phyloP scores from a whole-genome alignment of 176 grass and related monocot species.

The Musa schizocarpa region DNA sequence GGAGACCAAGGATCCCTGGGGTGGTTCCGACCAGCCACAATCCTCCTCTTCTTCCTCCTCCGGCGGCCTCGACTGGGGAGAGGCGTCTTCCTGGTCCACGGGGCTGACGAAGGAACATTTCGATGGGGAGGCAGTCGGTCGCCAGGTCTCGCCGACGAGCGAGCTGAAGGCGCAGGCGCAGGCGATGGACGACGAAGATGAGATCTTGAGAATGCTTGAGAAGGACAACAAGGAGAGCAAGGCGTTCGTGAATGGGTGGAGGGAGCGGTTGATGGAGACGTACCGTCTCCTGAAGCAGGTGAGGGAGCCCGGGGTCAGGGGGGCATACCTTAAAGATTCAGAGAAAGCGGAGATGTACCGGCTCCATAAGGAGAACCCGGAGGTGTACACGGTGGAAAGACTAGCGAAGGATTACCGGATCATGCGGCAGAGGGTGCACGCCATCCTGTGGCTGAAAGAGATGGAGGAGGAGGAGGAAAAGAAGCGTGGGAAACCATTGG shows the following conservation, averaged over 20 bases:
- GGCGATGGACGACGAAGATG: slow-evolving; percentile 58
- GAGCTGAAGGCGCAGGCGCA: slow-evolving; percentile 16
- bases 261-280: slow-evolving; percentile 42
- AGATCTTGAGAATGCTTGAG: slow-evolving; percentile 31
- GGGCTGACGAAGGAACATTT: slow-evolving; percentile 91
- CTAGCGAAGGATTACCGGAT: slow-evolving; percentile 43
- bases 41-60: background rate
- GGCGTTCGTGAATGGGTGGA: slow-evolving; percentile 62
- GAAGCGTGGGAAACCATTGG: slow-evolving; percentile 25
- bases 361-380: slow-evolving; percentile 87
- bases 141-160: background rate
- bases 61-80: slow-evolving; percentile 48
- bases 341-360: slow-evolving; percentile 97
- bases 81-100: slow-evolving; percentile 62
- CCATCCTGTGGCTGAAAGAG: slow-evolving; percentile 94
- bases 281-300: slow-evolving; percentile 80
- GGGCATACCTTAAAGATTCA: slow-evolving; percentile 78
- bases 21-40: background rate
- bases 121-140: slow-evolving; percentile 34
- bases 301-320: slow-evolving; percentile 53
- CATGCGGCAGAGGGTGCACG: slow-evolving; percentile 96
- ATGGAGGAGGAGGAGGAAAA: slow-evolving; percentile 52
- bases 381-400: slow-evolving; percentile 43
- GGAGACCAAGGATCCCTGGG: too few relatives aligned
- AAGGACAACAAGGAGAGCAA: slow-evolving; percentile 28